Evolutionary conservation across 2,329 filamentous ascomycete genomes (phyloP), one percentile per base, ranked within the genome.

Genomic region (Cryphonectria japonica): DNA sequence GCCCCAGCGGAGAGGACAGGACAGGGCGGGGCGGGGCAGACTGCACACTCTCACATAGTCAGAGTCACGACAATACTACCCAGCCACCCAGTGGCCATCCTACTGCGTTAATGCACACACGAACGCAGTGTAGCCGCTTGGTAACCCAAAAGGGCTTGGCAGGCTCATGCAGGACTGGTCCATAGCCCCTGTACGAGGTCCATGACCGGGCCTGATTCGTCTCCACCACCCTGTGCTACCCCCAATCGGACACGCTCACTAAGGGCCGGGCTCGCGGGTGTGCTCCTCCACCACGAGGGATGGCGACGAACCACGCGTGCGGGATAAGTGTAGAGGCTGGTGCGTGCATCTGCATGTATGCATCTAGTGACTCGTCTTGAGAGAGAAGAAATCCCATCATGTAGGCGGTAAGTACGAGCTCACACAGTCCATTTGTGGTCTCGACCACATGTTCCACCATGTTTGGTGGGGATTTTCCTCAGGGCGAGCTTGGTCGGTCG

Each of bases 271-370:
- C 39, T 29, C 66, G 70, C 66, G 62, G 71, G 68, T 62, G 67
- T 43, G 43, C 43, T 50, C 66, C 43, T 60, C 52, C 61, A 43
- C 57, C 61, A 68, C 71, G 50, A 66, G 19, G 34, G 41, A 66
- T n/a, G 34, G 66, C 66, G 59, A 66, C 70, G 69, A 72, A 71
- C 71, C 71, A 72, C 69, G 70, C 65, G 66, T 60, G 2, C 59
- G 71, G 67, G 69, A 71, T 69, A 50, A 50, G 46, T 50, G 22
- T n/a, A 60, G 52, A 69, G 67, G 50, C 41, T 61, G 61, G 59
- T 68, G 29, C 46, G 57, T 54, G 59, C 50, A 7, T 29, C 43
- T 66, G 64, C 64, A 54, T 66, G 5, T 39, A 46, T 41, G 19
- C 32, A 61, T 59, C 39, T 37, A n/a, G 50, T 26, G 29, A 59